Conservation (phyloP, 192 early-diverging fungal species). For the Dispira parvispora region DNA sequence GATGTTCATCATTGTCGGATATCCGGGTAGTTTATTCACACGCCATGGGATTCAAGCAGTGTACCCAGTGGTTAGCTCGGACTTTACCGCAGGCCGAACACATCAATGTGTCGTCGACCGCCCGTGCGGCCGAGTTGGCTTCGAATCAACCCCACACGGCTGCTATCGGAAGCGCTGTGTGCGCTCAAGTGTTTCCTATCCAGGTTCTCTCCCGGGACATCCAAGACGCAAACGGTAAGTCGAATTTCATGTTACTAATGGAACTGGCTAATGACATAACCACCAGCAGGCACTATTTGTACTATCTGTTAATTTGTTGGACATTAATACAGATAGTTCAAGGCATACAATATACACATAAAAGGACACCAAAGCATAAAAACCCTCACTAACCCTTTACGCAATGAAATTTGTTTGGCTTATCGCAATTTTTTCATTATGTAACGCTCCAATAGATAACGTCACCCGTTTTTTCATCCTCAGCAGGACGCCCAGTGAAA, state of each 20-base stretch:
- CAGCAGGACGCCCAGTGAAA: conserved; percentile 40
- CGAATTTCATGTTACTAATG: too few species aligned
- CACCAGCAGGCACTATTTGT: too few species aligned
- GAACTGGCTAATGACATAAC: too few species aligned
- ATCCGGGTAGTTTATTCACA: conserved; percentile 70
- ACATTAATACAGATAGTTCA: too few species aligned
- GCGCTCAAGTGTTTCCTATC: conserved; percentile 62
- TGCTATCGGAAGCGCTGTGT: conserved; percentile 63
- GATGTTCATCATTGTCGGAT: conserved; percentile 31
- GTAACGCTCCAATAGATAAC: conserved; percentile 32
- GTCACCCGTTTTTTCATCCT: conserved; percentile 89
- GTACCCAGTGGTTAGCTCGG: conserved; percentile 48
- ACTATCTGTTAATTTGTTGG: too few species aligned
- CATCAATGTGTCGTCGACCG: conserved; percentile 63
- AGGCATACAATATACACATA: too few species aligned
- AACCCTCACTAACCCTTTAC: too few species aligned
- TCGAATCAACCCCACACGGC: conserved; percentile 57
- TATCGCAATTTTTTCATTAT: too few species aligned
- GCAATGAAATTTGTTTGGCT: too few species aligned
- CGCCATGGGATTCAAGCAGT: conserved; percentile 68
- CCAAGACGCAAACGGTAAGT: conserved; percentile 43
- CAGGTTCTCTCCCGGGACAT: conserved; percentile 60
- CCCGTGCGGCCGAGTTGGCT: conserved; percentile 75
- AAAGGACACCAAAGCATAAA: too few species aligned
- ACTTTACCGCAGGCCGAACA: conserved; percentile 55